Base-by-base conservation (phyloP, 1,284 basidiomycete genomes). In the Lentinus polychrous region DNA sequence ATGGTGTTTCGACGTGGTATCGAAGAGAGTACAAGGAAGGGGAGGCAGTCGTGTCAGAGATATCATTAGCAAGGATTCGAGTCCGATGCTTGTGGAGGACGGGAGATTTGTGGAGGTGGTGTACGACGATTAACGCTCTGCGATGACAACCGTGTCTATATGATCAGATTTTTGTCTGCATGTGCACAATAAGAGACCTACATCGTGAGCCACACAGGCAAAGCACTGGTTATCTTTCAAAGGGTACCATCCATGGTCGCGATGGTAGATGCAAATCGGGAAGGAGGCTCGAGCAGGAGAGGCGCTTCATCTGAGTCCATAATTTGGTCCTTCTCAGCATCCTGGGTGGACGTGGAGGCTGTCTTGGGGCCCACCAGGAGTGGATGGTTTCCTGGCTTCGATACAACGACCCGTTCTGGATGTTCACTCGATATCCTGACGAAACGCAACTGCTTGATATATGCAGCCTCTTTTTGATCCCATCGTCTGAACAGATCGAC, bases 391-490 rank as follows among this genome's bases (percentile, higher is more conserved):
- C 86, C 84, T 33, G 72, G 73, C 52, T 72, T 72, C 14, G 85
- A 78, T 8, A 87, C 65, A 23, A 80, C 60, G 15, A 68, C 60
- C 3, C 67, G 52, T 0, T 73, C 65, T 0, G 78, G 76, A 43
- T 76, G 66, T 11, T 66, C 60, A 58, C 83, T 81, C 37, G 73
- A 83, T 65, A 91, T 81, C 46, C 86, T 79, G 51, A 89, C 77
- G 62, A 84, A 86, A 31, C 85, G 81, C 36, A 91, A 69, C n/a
- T 86, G 73, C 52, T 88, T 78, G 37, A 89, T 73, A 61, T 79
- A 93, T 2, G 86, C 78, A 0, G 79, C 67, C 57, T 89, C 86
- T 52, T 76, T 78, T 54, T 88, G 80, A 54, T 91, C 81, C 90
- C 91, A 93, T 46, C 68, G 66, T 45, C 83, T 77, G 64, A 93